Base-by-base conservation (phyloP, 176 grass and related monocot genomes). In the Melocanna baccifera region DNA sequence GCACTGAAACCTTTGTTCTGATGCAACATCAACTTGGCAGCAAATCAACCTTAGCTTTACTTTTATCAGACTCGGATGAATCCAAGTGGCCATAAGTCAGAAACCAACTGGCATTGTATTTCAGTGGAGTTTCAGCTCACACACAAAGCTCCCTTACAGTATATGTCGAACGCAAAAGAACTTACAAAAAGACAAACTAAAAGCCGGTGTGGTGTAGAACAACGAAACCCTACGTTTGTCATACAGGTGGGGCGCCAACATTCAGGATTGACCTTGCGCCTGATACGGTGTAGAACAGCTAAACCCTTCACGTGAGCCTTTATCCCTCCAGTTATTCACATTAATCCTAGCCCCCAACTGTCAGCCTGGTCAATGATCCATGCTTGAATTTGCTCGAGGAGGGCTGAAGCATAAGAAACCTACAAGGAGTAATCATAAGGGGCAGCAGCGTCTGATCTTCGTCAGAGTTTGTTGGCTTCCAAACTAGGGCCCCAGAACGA, bases 391-490 rank as follows among this genome's bases (percentile, higher is more conserved):
- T 65, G 53, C 26, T 76, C 29, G 1, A 4, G 15, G 12, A 48
- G 14, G 26, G 51, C 29, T 18, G 81, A 69, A 71, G 62, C 56
- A 5, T 39, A 40, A 41, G 29, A 69, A 76, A 43, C 62, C 14
- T 76, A 63, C 63, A 63, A 10, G 58, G 63, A 48, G 43, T 26
- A 86, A 86, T 83, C 73, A 80, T 84, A 63, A 68, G 75, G 51
- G 41, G 61, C 58, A 77, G 51, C 62, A 75, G 74, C 81, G 55
- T 75, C 81, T 67, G 56, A 59, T 80, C 75, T 61, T 79, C 36
- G 19, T 90, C 89, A 80, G 52, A 62, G 80, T 58, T 28, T 69
- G 85, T 87, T 84, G 84, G 84, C 74, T 40, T 83, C 67, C 84
- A 83, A 19, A 50, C 16, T 13, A 75, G 73, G 84, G 26, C 48